Conservation (phyloP, 371 early-diverging fungal genomes). For the Mortierella sp. region DNA sequence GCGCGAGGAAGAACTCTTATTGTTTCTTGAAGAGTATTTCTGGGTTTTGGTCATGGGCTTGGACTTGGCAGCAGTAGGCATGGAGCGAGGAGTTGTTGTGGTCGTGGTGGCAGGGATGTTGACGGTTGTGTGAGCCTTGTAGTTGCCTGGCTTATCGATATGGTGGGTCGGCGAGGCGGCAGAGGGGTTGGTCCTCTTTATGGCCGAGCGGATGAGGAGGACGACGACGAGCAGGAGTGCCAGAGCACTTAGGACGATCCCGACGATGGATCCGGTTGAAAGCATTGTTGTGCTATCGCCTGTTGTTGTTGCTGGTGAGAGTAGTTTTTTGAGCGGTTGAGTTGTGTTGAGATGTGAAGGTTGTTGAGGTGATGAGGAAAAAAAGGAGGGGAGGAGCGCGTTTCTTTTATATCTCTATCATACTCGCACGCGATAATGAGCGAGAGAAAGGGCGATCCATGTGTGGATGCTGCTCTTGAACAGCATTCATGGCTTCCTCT, state of each 20-base stretch:
- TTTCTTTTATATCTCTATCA: too few species aligned
- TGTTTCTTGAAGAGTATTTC: too few species aligned
- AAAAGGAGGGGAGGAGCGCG: too few species aligned
- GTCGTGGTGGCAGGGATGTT: not conserved
- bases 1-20: too few species aligned
- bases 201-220: not conserved
- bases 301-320: not conserved
- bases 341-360: not conserved
- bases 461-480: too few species aligned
- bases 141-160: not conserved
- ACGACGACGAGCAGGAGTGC: not conserved
- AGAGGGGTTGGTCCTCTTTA: too few species aligned
- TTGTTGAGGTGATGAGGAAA: not conserved
- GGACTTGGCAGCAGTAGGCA: too few species aligned
- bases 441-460: too few species aligned
- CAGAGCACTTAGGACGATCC: not conserved
- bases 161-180: not conserved
- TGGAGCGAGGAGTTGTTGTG: too few species aligned
- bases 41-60: too few species aligned
- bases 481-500: too few species aligned
- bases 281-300: not conserved
- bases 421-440: too few species aligned
- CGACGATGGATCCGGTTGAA: not conserved
- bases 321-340: not conserved
- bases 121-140: not conserved